Conservation (phyloP, 768 basidiomycete genomes). For the Lactifluus hygrophoroides region DNA sequence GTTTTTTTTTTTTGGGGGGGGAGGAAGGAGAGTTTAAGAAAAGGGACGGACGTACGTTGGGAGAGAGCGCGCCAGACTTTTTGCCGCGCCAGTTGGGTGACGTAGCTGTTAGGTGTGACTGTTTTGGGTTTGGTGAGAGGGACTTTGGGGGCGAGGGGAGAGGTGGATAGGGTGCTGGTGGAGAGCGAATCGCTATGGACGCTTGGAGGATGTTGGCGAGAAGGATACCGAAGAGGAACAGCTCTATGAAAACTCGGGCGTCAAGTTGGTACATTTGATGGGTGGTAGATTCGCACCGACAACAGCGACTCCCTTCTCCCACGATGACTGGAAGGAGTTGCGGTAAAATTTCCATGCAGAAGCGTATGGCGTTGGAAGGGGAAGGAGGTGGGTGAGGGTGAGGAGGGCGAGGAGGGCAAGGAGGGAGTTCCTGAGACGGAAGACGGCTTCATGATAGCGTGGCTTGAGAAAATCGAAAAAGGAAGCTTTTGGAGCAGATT, state of each 20-base stretch:
- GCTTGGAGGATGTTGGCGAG: constrained; percentile 16
- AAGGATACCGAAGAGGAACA: constrained; percentile 4
- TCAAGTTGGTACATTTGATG: too few species aligned
- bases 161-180: constrained; percentile 10
- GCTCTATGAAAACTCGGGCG: not conserved
- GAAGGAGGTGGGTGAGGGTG: constrained; percentile 20
- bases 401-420: constrained; percentile 7
- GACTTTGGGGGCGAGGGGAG: constrained; percentile 11
- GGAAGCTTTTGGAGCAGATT: not conserved
- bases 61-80: constrained; percentile 8
- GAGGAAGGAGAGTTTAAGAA: not conserved
- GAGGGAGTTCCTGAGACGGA: constrained; percentile 14
- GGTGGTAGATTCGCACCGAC: constrained; percentile 17
- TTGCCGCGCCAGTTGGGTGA: constrained; percentile 9
- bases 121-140: not conserved
- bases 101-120: not conserved
- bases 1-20: not conserved
- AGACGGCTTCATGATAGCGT: constrained; percentile 15
- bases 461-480: constrained; percentile 16
- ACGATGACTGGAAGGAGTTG: constrained; percentile 14
- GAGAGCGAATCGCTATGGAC: constrained; percentile 10
- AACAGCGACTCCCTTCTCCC: constrained; percentile 8
- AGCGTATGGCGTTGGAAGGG: constrained; percentile 15
- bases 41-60: constrained; percentile 5
- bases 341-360: constrained; percentile 18